These are phyloP conservation scores for Xylaria sp. DNA, from an alignment of 2,329 filamentous ascomycete species.

Conservation along the genomic window DNA sequence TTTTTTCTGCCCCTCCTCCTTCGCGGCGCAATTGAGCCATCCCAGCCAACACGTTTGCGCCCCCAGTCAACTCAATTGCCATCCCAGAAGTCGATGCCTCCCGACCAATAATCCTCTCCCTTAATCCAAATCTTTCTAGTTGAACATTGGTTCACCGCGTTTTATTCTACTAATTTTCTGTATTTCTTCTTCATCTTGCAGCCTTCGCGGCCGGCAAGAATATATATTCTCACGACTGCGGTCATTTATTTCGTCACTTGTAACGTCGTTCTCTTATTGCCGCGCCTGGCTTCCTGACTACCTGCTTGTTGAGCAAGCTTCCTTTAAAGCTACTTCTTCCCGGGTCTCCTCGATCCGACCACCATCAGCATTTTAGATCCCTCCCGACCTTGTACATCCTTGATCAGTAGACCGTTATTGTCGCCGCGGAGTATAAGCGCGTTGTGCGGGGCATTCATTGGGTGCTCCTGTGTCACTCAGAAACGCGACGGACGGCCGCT, in stretches of 20 bases:
- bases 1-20: conserved; percentile 30
- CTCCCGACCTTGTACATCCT: conserved; percentile 14
- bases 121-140: not conserved
- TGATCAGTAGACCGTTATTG: conserved; percentile 18
- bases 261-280: conserved; percentile 17
- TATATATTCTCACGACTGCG: conserved; percentile 7
- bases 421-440: conserved; percentile 28
- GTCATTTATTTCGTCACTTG: conserved; percentile 21
- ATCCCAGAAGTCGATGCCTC: conserved; percentile 14
- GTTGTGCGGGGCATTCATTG: conserved; percentile 9
- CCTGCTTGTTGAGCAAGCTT: conserved; percentile 18
- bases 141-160: not conserved
- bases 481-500: conserved; percentile 25
- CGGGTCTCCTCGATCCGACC: conserved; percentile 18
- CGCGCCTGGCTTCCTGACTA: conserved; percentile 18
- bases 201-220: not conserved
- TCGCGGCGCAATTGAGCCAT: conserved; percentile 24
- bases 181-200: no score
- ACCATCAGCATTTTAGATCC: conserved; percentile 18
- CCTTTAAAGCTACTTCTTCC: conserved; percentile 14
- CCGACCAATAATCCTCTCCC: conserved; percentile 5
- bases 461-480: conserved; percentile 18
- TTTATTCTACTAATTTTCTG: no score
- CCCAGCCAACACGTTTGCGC: conserved; percentile 21
- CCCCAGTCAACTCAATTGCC: conserved; percentile 19